Evolutionary conservation across 306 rosid genomes (phyloP), one percentile per base, ranked within the genome.

Genomic region (Pachyrhizus erosus): DNA sequence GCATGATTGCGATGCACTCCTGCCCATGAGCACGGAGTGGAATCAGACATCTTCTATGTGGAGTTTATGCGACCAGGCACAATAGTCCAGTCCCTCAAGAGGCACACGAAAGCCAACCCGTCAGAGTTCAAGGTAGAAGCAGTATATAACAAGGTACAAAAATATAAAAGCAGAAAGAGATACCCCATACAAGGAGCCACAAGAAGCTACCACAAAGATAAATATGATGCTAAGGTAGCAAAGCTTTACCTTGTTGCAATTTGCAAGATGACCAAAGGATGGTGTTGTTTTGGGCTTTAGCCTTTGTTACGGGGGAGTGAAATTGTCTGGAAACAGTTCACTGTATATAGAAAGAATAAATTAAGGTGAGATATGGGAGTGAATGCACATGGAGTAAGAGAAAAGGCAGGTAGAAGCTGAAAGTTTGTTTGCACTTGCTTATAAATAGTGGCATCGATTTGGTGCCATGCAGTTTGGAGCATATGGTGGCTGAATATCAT

Each of bases 1-100:
- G 86, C 60, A 57, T 21, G 23, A 87, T 89, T 89, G 60, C 97
- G 91, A 5, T 75, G 5, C 29, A 94, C 82, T 83, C 97, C 97
- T 8, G 40, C 48, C 98, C 98, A 94, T 48, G 86, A 86, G 66
- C 98, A 94, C 27, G 97, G 95, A 70, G 89, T 89, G 83, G 92
- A 87, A 90, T 91, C 81, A 49, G 90, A 89, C 3, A 81, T 71
- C 57, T 87, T 87, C 98, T 97, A 94, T 26, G 83, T 79, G 18
- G 94, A 89, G 71, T 55, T 82, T 34, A 92, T 69, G 77, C 76
- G 52, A 39, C 77, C 3, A 64, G 92, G 87, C 18, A 88, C 84
- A 37, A 43, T n/a, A 23, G 75, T 81, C 92, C 97, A 91, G 77
- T 58, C 87, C 7, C 37, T 84, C 58, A 79, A 40, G 34, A 94